Percentiles rank a stretch among this genome's conserved stretches.
Conservation (phyloP, 768 basidiomycete species). For the Boletellus ananas region DNA sequence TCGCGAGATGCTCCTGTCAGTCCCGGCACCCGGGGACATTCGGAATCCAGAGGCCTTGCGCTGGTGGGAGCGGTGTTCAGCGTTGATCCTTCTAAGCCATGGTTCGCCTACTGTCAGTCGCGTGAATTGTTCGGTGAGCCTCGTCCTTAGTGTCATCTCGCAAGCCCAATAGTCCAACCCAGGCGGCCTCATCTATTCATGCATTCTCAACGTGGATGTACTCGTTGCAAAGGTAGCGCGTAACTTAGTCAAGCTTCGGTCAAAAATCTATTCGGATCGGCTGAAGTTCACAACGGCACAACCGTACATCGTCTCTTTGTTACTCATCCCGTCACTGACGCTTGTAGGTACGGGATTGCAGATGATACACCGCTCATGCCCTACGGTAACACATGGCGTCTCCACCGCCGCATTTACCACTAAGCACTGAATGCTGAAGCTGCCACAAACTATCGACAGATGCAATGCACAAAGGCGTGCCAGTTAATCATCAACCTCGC, state of each 20-base stretch:
- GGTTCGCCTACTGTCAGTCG: conserved; percentile 34
- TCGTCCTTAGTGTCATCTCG: background rate
- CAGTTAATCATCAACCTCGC: conserved; percentile 33
- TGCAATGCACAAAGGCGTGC: conserved; percentile 32
- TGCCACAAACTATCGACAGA: conserved; percentile 25
- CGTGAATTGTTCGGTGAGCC: conserved; percentile 22
- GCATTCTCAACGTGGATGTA: conserved; percentile 20
- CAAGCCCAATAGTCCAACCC: background rate
- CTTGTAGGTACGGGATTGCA: conserved; percentile 31
- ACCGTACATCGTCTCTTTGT: conserved; percentile 10
- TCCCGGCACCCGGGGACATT: background rate
- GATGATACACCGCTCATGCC: conserved; percentile 32
- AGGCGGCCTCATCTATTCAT: conserved; percentile 24
- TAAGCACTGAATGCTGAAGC: conserved; percentile 32
- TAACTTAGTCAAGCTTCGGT: conserved; percentile 28
- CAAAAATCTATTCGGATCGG: conserved; percentile 33
- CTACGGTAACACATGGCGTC: conserved; percentile 40
- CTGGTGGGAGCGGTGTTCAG: conserved; percentile 25
- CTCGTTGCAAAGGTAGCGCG: conserved; percentile 23
- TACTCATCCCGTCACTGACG: background rate
- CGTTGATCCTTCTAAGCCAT: conserved; percentile 28
- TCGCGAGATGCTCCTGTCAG: conserved; percentile 2
- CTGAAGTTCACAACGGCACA: conserved; percentile 24
- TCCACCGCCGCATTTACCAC: conserved; percentile 32
- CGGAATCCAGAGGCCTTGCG: conserved; percentile 49